These are phyloP conservation scores for Cytospora mali DNA, from an alignment of 2,329 filamentous ascomycete species.

Conservation along the genomic window DNA sequence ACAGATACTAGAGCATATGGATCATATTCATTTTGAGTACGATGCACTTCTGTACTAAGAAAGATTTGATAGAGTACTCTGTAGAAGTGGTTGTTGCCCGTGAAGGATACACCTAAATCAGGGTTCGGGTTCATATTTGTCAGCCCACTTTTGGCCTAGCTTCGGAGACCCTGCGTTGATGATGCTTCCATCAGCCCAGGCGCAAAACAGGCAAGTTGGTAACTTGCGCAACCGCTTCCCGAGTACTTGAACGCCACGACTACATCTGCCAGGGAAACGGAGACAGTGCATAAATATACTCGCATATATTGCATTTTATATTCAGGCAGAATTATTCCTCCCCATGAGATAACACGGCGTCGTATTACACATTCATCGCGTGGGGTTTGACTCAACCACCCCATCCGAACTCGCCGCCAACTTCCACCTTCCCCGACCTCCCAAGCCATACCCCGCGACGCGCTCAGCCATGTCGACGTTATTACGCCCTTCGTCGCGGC, in stretches of 20 bases:
- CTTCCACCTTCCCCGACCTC: background rate
- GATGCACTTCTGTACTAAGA: no score
- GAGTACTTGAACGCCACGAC: background rate
- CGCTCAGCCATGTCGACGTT: constrained; percentile 31
- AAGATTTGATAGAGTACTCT: no score
- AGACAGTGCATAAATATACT: background rate
- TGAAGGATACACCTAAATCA: background rate
- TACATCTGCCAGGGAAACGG: background rate
- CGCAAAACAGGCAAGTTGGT: background rate
- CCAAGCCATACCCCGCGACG: background rate
- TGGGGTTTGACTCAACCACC: constrained; percentile 22
- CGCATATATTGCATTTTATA: background rate
- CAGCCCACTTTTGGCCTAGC: background rate
- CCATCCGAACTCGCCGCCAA: constrained; percentile 25
- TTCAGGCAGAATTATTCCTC: constrained; percentile 4
- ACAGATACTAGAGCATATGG: no score
- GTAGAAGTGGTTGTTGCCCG: background rate
- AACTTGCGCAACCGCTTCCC: background rate
- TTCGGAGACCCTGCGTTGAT: background rate
- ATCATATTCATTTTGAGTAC: no score
- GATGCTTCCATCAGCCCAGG: background rate
- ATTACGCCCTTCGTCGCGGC: constrained; percentile 36
- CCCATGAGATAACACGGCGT: constrained; percentile 27
- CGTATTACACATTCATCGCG: constrained; percentile 14
- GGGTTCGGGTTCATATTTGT: background rate